Base-by-base conservation (phyloP, 768 basidiomycete species). In the Amanita inopinata region DNA sequence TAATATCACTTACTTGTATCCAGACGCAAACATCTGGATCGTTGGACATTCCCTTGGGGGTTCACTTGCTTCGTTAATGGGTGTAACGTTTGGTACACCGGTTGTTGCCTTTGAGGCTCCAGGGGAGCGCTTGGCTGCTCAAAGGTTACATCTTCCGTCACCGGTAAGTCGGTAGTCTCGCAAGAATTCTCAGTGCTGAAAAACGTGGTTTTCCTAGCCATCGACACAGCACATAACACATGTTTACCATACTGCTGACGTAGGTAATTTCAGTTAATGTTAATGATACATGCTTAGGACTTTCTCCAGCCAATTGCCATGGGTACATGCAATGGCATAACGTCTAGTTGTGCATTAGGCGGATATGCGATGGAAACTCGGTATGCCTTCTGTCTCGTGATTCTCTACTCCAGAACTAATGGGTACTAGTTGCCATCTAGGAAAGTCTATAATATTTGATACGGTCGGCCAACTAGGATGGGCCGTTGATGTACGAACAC, bases 91-190 rank as follows among this genome's bases (percentile, higher is more conserved):
- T 54, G 94, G 94, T n/a, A 78, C 69, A 3, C 94, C 94, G 0
- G 85, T 84, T 11, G 87, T 99, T 8, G 75, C 89, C 0, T 93
- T 94, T 53, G 91, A 96, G 65, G 74, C 89, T 0, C 90, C 89
- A 0, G 77, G 66, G 1, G 89, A 91, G 57, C 74, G 63, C 48
- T 55, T 73, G 37, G 78, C 93, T 2, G 76, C 92, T 0, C 60
- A 64, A 2, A 72, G 94, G 15, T 68, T 97, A 10, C 92, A 97
- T 57, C 77, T 98, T 3, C 91, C 93, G 2, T 69, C 78, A 5
- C 89, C 92, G 2, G 90, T 91, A 49, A 44, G 75, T 62, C 34
- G 22, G 37, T 30, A 2, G n/a, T 32, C 20, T 33, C 33, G 10
- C 23, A 24, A 31, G 24, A 6, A 32, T 22, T 8, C 33, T 12